Base-by-base conservation (phyloP, 352 stramenopile genomes). In the Thalassiosira livingstoniorum region DNA sequence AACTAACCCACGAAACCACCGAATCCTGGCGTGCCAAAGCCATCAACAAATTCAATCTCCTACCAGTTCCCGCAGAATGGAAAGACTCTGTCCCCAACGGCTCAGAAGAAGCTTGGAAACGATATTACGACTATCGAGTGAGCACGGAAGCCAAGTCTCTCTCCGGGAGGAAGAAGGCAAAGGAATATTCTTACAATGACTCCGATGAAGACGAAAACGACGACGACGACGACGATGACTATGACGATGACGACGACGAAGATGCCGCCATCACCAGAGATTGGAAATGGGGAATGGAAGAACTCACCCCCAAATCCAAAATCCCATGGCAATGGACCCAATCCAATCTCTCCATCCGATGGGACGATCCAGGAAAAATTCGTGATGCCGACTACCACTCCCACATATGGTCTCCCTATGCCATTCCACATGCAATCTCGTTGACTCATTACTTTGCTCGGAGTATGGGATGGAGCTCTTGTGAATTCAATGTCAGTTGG, bases 341-440 rank as follows among this genome's bases (percentile, higher is more conserved):
- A 43, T 21, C 66, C 1, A n/a, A 27, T 15, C 43, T 25, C 1
- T 32, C 13, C 13, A 39, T 75, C 21, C 32, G 35, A 1, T 75
- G 60, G 58, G 60, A 80, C 7, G 47, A 53, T 2, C 3, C 35
- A 4, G 34, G 29, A 18, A 62, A 45, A 45, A 39, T 75, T 18
- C 39, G 18, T 43, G 75, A 61, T n/a, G 72, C 62, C 1, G 61
- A 80, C 23, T 80, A 80, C 32, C 75, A 63, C 37, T 37, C 43
- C 21, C 37, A 80, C n/a, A 62, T 80, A 21, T 80, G 72, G 72
- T 80, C 72, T 32, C 72, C 72, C 47, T 80, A 58, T 60, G 72
- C 72, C 5, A 75, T 80, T 18, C 72, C 72, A 18, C 61, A 64
- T 64, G 72, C 72, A 23, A 76, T 80, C 13, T 32, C 35, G 2